Evolutionary conservation across 2,329 filamentous ascomycete genomes (phyloP).

Genomic region (Cladophialophora immunda): DNA sequence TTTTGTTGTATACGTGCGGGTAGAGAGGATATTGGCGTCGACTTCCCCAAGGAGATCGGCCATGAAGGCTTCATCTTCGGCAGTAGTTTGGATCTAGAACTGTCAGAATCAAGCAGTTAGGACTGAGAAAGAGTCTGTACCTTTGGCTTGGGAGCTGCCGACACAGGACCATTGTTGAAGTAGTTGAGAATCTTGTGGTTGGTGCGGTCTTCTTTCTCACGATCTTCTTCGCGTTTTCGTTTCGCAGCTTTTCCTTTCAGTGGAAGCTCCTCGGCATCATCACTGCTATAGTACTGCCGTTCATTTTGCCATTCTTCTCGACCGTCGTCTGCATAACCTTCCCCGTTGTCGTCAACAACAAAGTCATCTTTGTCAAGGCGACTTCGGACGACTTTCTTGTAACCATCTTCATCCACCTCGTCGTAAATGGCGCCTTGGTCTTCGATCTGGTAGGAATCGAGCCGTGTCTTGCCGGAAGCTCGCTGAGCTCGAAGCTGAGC

Average conservation of each 20-base stretch:
- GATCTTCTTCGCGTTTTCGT: constrained; percentile 85
- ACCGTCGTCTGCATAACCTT: constrained; percentile 95
- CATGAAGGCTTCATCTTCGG: constrained; percentile 90
- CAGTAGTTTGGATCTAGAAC: constrained; percentile 65
- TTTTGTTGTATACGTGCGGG: constrained; percentile 65
- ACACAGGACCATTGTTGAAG: constrained; percentile 79
- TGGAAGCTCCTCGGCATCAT: constrained; percentile 75
- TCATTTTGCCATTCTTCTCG: constrained; percentile 91
- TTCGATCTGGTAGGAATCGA: constrained; percentile 85
- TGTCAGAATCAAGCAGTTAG: constrained; percentile 5
- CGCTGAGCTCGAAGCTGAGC: constrained; percentile 86
- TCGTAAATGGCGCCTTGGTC: constrained; percentile 89
- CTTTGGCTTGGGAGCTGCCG: constrained; percentile 79
- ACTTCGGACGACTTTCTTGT: constrained; percentile 92
- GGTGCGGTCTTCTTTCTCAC: constrained; percentile 83
- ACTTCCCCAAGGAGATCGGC: constrained; percentile 85
- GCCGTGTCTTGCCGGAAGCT: constrained; percentile 87
- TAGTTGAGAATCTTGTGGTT: constrained; percentile 94
- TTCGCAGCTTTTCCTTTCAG: constrained; percentile 73
- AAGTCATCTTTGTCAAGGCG: constrained; percentile 95
- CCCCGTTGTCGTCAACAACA: constrained; percentile 97
- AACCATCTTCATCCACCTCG: constrained; percentile 94
- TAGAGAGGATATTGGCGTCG: constrained; percentile 74
- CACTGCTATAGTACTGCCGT: constrained; percentile 69
- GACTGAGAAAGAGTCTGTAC: constrained; percentile 53